Base-by-base conservation (phyloP, 768 basidiomycete species). In the Tulasnella sp. region DNA sequence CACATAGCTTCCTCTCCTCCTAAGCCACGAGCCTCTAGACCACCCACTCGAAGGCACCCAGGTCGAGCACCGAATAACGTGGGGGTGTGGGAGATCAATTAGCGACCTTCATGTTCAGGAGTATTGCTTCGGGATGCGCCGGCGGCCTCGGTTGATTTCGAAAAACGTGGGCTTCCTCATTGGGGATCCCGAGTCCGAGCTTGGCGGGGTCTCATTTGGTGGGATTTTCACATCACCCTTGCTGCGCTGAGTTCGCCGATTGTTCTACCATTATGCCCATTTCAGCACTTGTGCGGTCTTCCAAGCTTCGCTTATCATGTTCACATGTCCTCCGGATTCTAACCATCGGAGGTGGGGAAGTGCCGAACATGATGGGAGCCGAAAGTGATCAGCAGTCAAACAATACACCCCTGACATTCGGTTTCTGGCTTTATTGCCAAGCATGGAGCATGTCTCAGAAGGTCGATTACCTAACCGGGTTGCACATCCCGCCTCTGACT, bases 211-310 rank as follows among this genome's bases (percentile, higher is more conserved):
- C n/a, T 68, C 36, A 34, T 68, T 68, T 34, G 62, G 62, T 27
- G n/a, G 4, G 62, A 36, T 68, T 34, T 68, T 68, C 62, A 31
- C 31, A 68, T 68, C 31, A 36, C 62, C 62, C 62, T 68, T 68
- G 31, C 62, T 68, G 31, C 62, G 62, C 62, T 68, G 62, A 68
- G 62, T 68, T 68, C 62, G 62, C 62, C 62, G 62, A 68, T 18
- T 36, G 62, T 68, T 68, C 62, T 68, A 34, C 62, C 31, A 68
- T 68, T 68, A n/a, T n/a, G 27, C 19, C 34, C 62, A 19, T 68
- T 36, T 27, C 18, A 18, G 62, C 27, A 68, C 31, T 27, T 27
- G 3, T 58, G n/a, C 24, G n/a, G 24, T 31, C 31, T 31, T 68
- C 62, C 31, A 19, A 9, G 31, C 27, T 10, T 68, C 27, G 27